Evolutionary conservation across 305 asterid species (phyloP), one percentile per base, ranked within the genome.

Genomic region (Fraxinus xanthoxyloides): DNA sequence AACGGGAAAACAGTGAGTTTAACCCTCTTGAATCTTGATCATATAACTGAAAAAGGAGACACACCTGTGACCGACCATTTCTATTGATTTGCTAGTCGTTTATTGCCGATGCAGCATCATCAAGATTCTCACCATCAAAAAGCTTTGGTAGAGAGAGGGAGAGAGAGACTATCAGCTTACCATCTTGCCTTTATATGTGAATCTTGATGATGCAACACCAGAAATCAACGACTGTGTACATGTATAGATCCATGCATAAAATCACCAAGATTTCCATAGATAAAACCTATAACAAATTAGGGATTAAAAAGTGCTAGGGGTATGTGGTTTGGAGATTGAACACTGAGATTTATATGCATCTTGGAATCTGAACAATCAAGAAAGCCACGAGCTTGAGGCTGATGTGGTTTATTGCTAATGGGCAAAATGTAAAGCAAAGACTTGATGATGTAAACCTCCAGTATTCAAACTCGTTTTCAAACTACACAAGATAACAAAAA

Each of bases 201-300:
- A 93, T 93, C 97, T 93, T 93, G 98, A 90, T 89, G 93, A 87
- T 93, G 94, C 95, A 82, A 87, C 94, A 90, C 82, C 95, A 72
- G 94, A 91, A 89, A 88, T 78, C 87, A 82, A 90, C 90, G 90
- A 89, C 94, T 86, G 56, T 75, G 23, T 67, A 26, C 19, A 24
- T 81, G 78, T 24, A 23, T 21, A 87, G 87, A 87, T 87, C 87
- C 85, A 85, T 48, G 74, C 83, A 79, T 51, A 76, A 40, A 61
- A 46, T 80, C 81, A 75, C 31, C 79, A 9, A 19, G 81, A 72
- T 72, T 77, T 79, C 79, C 79, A 51, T 63, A 82, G 43, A 61
- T 31, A 85, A 80, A 51, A 23, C 76, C 78, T 63, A 63, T 63
- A 23, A 23, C 5, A 19, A n/a, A 54, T 54, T 19, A 56, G 65